Conservation (phyloP, 768 basidiomycete species). For the Lactarius pseudohatsudake region DNA sequence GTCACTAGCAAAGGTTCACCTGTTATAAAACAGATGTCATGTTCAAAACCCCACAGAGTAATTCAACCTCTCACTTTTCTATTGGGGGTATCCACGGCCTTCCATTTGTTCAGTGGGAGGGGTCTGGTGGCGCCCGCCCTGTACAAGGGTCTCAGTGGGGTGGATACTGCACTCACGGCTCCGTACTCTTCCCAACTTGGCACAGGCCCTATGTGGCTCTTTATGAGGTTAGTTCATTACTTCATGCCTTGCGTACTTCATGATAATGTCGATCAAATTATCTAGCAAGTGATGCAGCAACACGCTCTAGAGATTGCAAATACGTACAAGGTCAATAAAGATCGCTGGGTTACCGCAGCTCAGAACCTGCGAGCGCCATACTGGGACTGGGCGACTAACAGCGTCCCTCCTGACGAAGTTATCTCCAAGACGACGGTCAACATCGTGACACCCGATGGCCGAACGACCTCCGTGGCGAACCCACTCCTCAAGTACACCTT, state of each 20-base stretch:
- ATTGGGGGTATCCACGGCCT: conserved; percentile 54
- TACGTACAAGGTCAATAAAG: conserved; percentile 36
- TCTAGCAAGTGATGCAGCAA: conserved; percentile 48
- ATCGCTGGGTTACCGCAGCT: conserved; percentile 39
- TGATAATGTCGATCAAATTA: not conserved
- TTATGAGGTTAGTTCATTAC: conserved; percentile 43
- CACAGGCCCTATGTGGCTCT: conserved; percentile 54
- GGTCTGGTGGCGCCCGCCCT: conserved; percentile 35
- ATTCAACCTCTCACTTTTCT: conserved; percentile 43
- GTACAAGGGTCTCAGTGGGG: conserved; percentile 35
- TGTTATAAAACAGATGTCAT: conserved; percentile 34
- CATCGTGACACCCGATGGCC: conserved; percentile 39
- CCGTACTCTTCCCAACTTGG: conserved; percentile 55
- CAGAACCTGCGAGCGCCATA: conserved; percentile 42
- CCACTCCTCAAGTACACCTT: conserved; percentile 40
- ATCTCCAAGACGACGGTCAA: conserved; percentile 37
- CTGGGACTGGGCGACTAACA: conserved; percentile 52
- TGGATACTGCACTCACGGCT: conserved; percentile 60
- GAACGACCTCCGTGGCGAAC: conserved; percentile 34
- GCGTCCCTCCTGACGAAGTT: conserved; percentile 43
- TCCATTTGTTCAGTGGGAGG: conserved; percentile 48
- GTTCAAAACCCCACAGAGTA: conserved; percentile 35
- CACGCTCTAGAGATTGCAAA: conserved; percentile 44
- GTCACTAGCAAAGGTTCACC: not conserved
- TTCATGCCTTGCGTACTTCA: not conserved